These are phyloP conservation scores for Guadua angustifolia DNA, from an alignment of 176 grass and related monocot genomes.

Conservation along the genomic window DNA sequence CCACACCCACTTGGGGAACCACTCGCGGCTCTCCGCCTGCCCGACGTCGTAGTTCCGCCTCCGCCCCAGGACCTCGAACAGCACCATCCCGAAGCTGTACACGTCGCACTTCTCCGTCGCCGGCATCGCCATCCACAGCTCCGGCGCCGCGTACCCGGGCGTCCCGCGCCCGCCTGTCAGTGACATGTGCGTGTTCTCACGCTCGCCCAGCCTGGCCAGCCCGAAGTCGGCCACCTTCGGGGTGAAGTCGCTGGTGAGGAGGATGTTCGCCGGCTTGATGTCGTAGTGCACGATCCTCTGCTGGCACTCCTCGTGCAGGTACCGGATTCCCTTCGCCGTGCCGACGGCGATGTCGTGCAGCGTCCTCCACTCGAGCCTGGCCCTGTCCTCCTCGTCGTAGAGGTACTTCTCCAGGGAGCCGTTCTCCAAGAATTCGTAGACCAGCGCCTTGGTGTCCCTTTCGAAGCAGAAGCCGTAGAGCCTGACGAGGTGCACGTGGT, in stretches of 20 bases:
- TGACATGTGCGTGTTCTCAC: conserved; percentile 47
- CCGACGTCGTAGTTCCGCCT: conserved; percentile 56
- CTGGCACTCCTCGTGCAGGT: conserved; percentile 77
- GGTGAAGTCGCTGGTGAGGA: conserved; percentile 50
- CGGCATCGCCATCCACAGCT: conserved; percentile 68
- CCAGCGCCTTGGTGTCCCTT: conserved; percentile 53
- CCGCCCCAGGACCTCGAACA: conserved; percentile 60
- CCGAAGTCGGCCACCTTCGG: conserved; percentile 77
- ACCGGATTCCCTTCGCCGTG: conserved; percentile 71
- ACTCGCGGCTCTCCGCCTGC: conserved; percentile 56
- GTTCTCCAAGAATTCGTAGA: conserved; percentile 82
- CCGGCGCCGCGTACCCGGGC: conserved; percentile 67
- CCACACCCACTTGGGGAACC: conserved; percentile 81
- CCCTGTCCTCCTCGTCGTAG: conserved; percentile 22
- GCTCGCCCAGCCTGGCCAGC: conserved; percentile 53
- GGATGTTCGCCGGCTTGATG: conserved; percentile 70
- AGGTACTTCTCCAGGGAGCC: conserved; percentile 71
- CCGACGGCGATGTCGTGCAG: conserved; percentile 60
- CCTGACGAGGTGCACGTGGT: conserved; percentile 76
- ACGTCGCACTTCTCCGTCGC: conserved; percentile 70
- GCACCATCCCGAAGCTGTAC: conserved; percentile 65
- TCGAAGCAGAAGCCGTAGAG: conserved; percentile 92
- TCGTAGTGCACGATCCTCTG: conserved; percentile 79
- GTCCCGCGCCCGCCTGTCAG: conserved; percentile 62
- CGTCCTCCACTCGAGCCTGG: conserved; percentile 48